These are phyloP conservation scores for Scleroderma citrinum DNA, from an alignment of 768 basidiomycete species.

Conservation along the genomic window DNA sequence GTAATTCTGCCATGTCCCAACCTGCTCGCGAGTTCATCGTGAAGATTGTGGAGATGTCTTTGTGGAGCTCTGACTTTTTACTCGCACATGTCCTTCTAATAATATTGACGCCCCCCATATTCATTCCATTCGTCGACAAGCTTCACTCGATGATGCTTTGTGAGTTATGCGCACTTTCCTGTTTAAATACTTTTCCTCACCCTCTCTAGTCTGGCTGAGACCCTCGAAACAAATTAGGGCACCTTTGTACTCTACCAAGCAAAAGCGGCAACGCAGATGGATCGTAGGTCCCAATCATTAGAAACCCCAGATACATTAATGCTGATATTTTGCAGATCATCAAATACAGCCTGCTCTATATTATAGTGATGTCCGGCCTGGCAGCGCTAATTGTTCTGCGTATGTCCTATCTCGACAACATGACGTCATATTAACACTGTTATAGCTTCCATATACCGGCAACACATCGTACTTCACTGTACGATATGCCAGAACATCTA, in stretches of 20 bases:
- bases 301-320: neutral
- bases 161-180: constrained; percentile 35
- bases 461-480: constrained; percentile 72
- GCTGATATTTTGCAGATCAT: constrained; percentile 44
- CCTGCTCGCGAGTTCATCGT: constrained; percentile 96
- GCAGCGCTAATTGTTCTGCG: constrained; percentile 80
- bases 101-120: constrained; percentile 75
- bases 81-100: constrained; percentile 80
- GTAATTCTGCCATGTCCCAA: constrained; percentile 88
- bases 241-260: constrained; percentile 90
- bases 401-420: constrained; percentile 37
- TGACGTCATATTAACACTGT: constrained; percentile 1
- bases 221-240: constrained; percentile 92
- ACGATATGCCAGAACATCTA: constrained; percentile 82
- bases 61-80: constrained; percentile 95
- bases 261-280: constrained; percentile 88
- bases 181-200: constrained; percentile 1
- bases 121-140: constrained; percentile 85
- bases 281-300: constrained; percentile 47
- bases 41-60: constrained; percentile 96
- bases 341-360: constrained; percentile 83
- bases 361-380: constrained; percentile 66
- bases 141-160: constrained; percentile 92
- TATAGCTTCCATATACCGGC: constrained; percentile 75
- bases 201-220: constrained; percentile 78